phyloP scores from a whole-genome alignment of 1,284 basidiomycete species.

The Pseudozyma tsukubaensis region DNA sequence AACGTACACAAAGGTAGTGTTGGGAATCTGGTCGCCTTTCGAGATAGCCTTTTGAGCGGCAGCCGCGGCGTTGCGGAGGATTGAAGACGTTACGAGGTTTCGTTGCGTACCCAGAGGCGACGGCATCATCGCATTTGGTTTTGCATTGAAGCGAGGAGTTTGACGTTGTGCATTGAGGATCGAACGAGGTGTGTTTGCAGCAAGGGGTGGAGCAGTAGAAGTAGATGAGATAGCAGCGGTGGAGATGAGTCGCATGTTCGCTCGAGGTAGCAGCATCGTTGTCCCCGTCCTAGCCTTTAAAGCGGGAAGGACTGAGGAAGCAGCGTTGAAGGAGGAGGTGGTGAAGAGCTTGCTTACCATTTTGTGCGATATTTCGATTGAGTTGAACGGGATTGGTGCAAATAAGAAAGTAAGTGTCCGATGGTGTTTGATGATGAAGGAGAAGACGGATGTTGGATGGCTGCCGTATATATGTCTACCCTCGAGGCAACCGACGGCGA shows the following conservation, averaged over 20 bases:
- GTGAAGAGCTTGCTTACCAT: slow-evolving; percentile 48
- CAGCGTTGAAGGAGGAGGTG: slow-evolving; percentile 1
- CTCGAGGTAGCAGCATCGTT: neutral
- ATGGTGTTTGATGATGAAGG: neutral
- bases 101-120: too few species aligned
- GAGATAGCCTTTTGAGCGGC: slow-evolving; percentile 40
- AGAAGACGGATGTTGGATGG: neutral
- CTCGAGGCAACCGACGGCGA: neutral
- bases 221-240: slow-evolving; percentile 8
- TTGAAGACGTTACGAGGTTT: neutral
- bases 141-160: too few species aligned
- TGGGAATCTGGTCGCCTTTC: slow-evolving; percentile 76
- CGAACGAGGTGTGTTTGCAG: neutral
- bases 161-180: neutral
- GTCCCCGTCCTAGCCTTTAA: neutral
- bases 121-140: too few species aligned
- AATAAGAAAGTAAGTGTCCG: neutral
- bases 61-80: slow-evolving; percentile 1
- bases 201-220: neutral
- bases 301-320: slow-evolving; percentile 5
- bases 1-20: slow-evolving; percentile 76
- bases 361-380: slow-evolving; percentile 16
- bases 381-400: neutral
- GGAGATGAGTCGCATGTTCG: slow-evolving; percentile 42
- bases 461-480: slow-evolving; percentile 10